Base-by-base conservation (phyloP, 768 basidiomycete species). In the Holtermannia corniformis region DNA sequence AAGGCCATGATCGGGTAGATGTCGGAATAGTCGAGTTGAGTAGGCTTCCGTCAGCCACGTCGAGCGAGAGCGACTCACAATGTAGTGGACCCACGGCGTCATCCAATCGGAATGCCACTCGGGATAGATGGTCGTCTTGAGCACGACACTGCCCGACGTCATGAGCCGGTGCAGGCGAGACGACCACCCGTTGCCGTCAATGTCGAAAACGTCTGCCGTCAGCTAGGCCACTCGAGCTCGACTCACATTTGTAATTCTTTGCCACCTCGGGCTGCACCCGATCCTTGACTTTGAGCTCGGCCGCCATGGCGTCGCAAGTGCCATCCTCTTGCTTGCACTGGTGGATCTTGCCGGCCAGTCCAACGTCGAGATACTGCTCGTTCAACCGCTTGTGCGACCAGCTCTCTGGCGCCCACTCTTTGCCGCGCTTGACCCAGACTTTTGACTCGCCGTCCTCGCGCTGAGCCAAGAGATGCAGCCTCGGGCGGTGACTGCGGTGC, bases 171-270 rank as follows among this genome's bases (percentile, higher is more conserved):
- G 64, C 55, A 67, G 70, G 37, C 69, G 60, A 24, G 65, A 70
- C 44, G 72, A 73, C 73, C 72, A 73, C 19, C 71, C 73, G 50
- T 73, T 74, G 10, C 71, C 72, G 53, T 75, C 73, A 27, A 71
- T 62, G 44, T 59, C 62, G 19, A 66, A 53, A 23, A 48, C 42
- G 44, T 60, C 63, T 61, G 14, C 40, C 14, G 21, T 52, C 49
- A 21, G 27, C 50, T 37, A 24, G 22, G 11, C n/a, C n/a, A 49
- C 23, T 16, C 42, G 5, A 1, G n/a, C 25, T 37, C 3, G 28
- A 55, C 70, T 60, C 51, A 68, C 70, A 72, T 57, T 72, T 72
- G 50, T 67, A 70, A 37, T 59, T 58, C 12, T 61, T 64, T 4
- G 71, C 64, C 4, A 64, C 47, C 25, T 64, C 63, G 1, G 66